These are phyloP conservation scores for Monilinia fructigena DNA, from an alignment of 2,329 filamentous ascomycete species.

Conservation along the genomic window DNA sequence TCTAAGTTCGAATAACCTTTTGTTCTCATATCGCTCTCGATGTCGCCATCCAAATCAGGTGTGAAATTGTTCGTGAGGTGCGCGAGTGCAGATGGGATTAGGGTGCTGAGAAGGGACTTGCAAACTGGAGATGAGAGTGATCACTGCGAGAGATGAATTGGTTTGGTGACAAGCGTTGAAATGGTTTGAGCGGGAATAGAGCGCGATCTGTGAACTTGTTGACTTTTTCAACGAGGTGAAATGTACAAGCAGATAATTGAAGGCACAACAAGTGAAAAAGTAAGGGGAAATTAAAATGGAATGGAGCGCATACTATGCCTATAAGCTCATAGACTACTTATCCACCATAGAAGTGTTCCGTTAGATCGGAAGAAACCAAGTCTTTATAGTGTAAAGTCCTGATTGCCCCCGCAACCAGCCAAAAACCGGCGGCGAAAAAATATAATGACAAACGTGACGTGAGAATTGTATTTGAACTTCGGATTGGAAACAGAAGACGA, in stretches of 20 bases:
- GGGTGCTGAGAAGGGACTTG: slow-evolving; percentile 2
- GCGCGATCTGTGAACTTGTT: slow-evolving; percentile 41
- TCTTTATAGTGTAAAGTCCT: slow-evolving; percentile 41
- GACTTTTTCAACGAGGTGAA: no score
- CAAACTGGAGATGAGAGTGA: background rate
- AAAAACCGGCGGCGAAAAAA: slow-evolving; percentile 49
- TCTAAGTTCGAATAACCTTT: background rate
- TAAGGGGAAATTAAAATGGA: background rate
- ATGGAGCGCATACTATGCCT: slow-evolving; percentile 42
- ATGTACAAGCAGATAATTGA: background rate
- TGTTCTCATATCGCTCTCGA: background rate
- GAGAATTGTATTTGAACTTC: slow-evolving; percentile 45
- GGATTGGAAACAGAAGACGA: slow-evolving; percentile 51
- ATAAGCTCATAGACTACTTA: slow-evolving; percentile 44
- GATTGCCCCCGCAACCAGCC: slow-evolving; percentile 42
- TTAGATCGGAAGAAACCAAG: slow-evolving; percentile 36
- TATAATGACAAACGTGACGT: slow-evolving; percentile 49
- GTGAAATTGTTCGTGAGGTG: background rate
- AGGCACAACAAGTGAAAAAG: background rate
- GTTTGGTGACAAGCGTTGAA: slow-evolving; percentile 39
- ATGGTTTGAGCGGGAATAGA: slow-evolving; percentile 46
- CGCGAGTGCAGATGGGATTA: background rate
- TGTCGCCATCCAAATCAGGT: background rate
- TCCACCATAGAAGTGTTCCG: slow-evolving; percentile 41
- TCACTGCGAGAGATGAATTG: background rate